These are phyloP conservation scores for Crithidia bombi DNA, from an alignment of 208 protist species.

Conservation along the genomic window DNA sequence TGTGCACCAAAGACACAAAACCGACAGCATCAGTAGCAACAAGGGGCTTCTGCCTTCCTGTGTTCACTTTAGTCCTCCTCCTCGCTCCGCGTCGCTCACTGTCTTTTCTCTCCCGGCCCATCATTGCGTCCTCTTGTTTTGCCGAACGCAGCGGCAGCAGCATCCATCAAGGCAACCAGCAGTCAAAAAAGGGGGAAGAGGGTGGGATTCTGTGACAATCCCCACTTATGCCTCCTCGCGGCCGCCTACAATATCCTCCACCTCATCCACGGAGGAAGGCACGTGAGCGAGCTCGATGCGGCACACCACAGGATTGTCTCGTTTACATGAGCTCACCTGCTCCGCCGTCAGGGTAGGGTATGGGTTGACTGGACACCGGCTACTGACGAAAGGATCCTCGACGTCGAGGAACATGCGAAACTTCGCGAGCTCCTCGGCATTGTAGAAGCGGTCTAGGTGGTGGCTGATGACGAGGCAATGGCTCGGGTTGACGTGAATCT, in stretches of 20 bases:
- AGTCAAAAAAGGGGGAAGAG: not conserved
- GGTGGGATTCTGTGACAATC: not conserved
- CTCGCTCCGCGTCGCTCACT: too few relatives aligned
- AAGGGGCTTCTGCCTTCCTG: too few relatives aligned
- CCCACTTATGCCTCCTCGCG: conserved; percentile 1
- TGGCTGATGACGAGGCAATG: conserved; percentile 81
- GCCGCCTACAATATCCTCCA: conserved; percentile 81
- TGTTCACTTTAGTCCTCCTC: too few relatives aligned
- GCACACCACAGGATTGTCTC: conserved; percentile 68
- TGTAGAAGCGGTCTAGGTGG: conserved; percentile 82
- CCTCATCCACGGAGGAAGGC: conserved; percentile 72
- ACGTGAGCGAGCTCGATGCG: conserved; percentile 55
- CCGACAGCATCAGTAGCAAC: too few relatives aligned
- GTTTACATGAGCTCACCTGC: conserved; percentile 22
- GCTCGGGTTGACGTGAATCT: conserved; percentile 81
- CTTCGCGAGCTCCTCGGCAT: conserved; percentile 53
- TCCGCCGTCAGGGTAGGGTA: conserved; percentile 59
- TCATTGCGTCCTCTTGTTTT: too few relatives aligned
- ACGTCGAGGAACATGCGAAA: conserved; percentile 93
- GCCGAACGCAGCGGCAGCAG: too few relatives aligned
- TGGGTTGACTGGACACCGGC: conserved; percentile 31
- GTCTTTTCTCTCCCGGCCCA: too few relatives aligned
- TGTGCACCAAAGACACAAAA: not conserved
- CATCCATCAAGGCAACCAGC: too few relatives aligned
- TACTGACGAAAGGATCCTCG: conserved; percentile 84